Evolutionary conservation across 108 stramenopile species (phyloP).

Genomic region (Poteriospumella lacustris): DNA sequence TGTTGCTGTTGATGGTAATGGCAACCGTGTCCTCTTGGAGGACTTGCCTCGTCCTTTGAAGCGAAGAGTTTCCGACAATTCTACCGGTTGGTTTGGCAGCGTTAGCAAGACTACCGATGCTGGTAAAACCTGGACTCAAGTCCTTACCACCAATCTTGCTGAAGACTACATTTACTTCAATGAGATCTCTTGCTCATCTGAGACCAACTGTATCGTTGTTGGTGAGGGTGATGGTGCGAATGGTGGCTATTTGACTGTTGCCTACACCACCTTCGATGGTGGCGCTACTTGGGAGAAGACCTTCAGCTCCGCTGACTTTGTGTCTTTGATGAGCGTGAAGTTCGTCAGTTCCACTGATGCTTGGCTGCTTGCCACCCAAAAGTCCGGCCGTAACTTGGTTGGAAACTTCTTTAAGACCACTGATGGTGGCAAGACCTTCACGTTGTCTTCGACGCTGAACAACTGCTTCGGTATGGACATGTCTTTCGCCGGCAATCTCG

Average conservation of each 20-base stretch:
- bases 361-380: not conserved
- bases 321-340: not conserved
- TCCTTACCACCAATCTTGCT: not conserved
- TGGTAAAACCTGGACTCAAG: not conserved
- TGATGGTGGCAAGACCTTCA: not conserved
- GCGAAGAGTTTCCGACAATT: not conserved
- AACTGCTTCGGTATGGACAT: not conserved
- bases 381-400: not conserved
- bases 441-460: not conserved
- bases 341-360: not conserved
- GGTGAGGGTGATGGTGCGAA: not conserved
- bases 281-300: not conserved
- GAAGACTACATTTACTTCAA: slow-evolving; percentile 1
- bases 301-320: not conserved
- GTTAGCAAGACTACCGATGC: not conserved
- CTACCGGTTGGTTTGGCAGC: not conserved
- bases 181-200: not conserved
- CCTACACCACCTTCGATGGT: not conserved
- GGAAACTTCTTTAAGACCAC: not conserved
- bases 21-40: not conserved
- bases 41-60: not conserved
- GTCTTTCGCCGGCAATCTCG: not conserved
- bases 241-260: not conserved
- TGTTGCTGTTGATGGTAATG: not conserved
- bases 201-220: not conserved